Base-by-base conservation (phyloP, 176 grass and related monocot genomes). In the Zoysia pacifica region DNA sequence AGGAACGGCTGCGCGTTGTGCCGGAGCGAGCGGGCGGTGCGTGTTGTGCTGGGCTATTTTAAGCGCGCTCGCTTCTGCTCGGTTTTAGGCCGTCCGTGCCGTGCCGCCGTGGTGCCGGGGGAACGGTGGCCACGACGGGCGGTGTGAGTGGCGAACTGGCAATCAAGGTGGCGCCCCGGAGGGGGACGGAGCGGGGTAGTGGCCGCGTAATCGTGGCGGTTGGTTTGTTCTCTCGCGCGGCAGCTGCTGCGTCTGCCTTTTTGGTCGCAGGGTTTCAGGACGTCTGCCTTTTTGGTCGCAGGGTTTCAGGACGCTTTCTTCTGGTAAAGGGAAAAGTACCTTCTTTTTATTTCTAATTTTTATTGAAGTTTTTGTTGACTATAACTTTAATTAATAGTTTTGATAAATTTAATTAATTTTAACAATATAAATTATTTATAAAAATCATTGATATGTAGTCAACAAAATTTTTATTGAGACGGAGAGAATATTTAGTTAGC, bases 41-140 rank as follows among this genome's bases (percentile, higher is more conserved):
- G 28, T 9, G 70, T 46, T 52, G 86, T 75, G 82, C 82, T 36
- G 82, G 77, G 12, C 82, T 89, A 89, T 89, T 89, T 89, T 76
- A 43, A 75, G 87, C 35, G 52, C 71, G 70, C 52, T 60, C 62
- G 47, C 62, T 65, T 44, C 62, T 65, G 47, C 65, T 85, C 58
- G 72, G 72, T 89, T 85, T 89, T 89, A 85, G 72, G 43, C 39
- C 74, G 28, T 28, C 28, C 28, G 28, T 28, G 28, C 28, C 28
- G 42, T 47, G 59, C 74, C 28, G 75, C 37, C 35, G 52, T 77
- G 67, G 67, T 48, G 55, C 18, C 18, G 55, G 55, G 48, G 28
- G 61, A 13, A 19, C 12, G 49, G 28, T 11, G 67, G 51, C 35
- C 71, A 13, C 42, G 38, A 59, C 64, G 20, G 65, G 39, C 43